A percentile compares a stretch with the other conserved stretches of the same genome.
phyloP scores from a whole-genome alignment of 257 asterid genomes.

The Marsdenia floribunda region DNA sequence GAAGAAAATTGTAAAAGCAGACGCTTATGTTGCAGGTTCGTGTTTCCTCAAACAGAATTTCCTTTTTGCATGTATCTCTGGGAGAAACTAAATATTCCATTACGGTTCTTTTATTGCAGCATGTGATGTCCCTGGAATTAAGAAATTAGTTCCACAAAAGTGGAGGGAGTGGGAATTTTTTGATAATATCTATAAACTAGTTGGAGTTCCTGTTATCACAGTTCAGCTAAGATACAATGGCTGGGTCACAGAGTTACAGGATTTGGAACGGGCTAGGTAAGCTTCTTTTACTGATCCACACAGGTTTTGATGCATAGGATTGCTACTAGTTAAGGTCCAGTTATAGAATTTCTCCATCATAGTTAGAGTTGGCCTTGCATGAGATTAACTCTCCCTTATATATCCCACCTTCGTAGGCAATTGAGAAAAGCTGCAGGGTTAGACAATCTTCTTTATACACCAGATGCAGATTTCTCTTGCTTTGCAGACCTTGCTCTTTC shows the following conservation, averaged over 20 bases:
- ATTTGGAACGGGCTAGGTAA: conserved; percentile 84
- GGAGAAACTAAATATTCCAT: conserved; percentile 14
- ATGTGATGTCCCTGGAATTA: conserved; percentile 98
- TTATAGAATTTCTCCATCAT: not conserved
- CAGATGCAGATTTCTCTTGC: conserved; percentile 98
- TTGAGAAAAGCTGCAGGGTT: conserved; percentile 71
- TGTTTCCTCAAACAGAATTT: not conserved
- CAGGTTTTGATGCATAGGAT: conserved; percentile 8
- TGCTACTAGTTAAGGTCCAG: not conserved
- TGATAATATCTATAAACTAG: conserved; percentile 78
- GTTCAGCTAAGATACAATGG: conserved; percentile 95
- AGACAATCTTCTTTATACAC: conserved; percentile 91
- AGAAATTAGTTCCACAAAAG: conserved; percentile 64
- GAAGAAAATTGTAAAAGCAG: conserved; percentile 79
- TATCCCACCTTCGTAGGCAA: conserved; percentile 53
- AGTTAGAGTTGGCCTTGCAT: conserved; percentile 4
- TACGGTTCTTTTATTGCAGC: conserved; percentile 44
- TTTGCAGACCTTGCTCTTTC: conserved; percentile 96
- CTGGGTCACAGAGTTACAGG: conserved; percentile 96
- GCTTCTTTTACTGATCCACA: conserved; percentile 5
- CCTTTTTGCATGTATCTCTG: conserved; percentile 10
- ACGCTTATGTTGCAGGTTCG: conserved; percentile 76
- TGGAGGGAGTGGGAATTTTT: conserved; percentile 93
- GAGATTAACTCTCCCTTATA: not conserved
- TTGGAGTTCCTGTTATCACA: conserved; percentile 98